Base-by-base conservation (phyloP, 2,329 filamentous ascomycete genomes). In the Aspergillus pseudoviridinutans region DNA sequence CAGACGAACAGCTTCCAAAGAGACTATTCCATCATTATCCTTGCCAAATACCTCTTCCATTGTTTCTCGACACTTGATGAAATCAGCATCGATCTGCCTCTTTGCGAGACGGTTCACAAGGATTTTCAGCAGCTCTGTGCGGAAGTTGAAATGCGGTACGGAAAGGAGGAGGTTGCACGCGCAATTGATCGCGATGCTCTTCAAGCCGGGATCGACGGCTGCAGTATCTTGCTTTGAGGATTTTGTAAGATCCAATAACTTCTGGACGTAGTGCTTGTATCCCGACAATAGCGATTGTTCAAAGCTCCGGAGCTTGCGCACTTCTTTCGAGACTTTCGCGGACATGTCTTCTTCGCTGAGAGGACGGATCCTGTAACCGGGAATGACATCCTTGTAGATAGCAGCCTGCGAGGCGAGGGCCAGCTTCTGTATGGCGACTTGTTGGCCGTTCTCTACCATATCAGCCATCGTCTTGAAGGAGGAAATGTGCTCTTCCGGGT, bases 61-160 rank as follows among this genome's bases (percentile, higher is more conserved):
- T 0, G 92, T 87, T 60, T 89, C 82, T 10, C 88, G 82, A 65
- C 91, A 95, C 72, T 90, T 92, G 61, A 83, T 74, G 63, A 91
- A 94, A 61, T 95, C 88, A 2, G 81, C 82, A 69, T 95, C 90
- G 1, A 90, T 77, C 54, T 82, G 84, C 64, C 86, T 85, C 57
- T 82, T 84, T 68, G 90, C 92, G 38, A 99, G 80, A 72, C 94
- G 94, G 64, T 87, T 86, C 24, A 96, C 87, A 14, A 99, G 72
- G 57, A 97, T 93, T 74, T 90, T 91, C 60, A 99, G 78, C 54
- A 99, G 79, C 54, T 99, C 93, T 51, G 82, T 84, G 44, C 94
- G 88, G 75, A 96, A 97, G 79, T 99, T 99, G 84, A 99, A 99
- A 78, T 99, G 95, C 3, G 94, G 91, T 0, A 97, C 92, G 1